Evolutionary conservation across 192 early-diverging fungal genomes (phyloP), one percentile per base, ranked within the genome.

Genomic region (Backusella parvicylindrica): DNA sequence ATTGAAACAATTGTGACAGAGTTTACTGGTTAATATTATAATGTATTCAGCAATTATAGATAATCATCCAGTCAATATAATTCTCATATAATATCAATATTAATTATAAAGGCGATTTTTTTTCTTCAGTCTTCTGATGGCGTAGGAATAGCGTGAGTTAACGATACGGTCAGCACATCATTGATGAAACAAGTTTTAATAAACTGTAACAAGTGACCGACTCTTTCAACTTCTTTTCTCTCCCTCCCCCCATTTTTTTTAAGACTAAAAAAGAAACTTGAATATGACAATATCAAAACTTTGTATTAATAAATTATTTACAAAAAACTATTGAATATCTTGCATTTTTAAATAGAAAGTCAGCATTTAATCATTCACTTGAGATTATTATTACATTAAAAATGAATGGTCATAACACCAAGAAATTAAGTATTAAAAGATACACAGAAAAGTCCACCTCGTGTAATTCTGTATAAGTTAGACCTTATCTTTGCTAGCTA

Each of bases 291-390:
- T 66, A 66, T 66, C 32, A 66, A 93, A 88, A 73, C 87, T 75
- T 75, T 11, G 90, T 85, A 30, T 93, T 89, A 1, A 89, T 84
- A 3, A 83, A n/a, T n/a, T n/a, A n/a, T n/a, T n/a, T n/a, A n/a
- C n/a, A n/a, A n/a, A n/a, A n/a, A n/a, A n/a, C n/a, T 53, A 53
- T 41, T 41, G 40, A 41, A 41, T 41, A 41, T 41, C 13, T 5
- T 16, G 13, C 12, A 41, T 15, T 41, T 15, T 16, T 41, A 41
- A 16, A 7, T 16, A 47, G 18, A 47, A 47, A 47, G n/a, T 47
- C 1, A 8, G 18, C 6, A 47, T 47, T 47, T 15, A 47, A 16
- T 47, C 43, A 6, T 7, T n/a, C 18, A 47, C 1, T n/a, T 16
- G 43, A 6, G 43, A 47, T 18, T 47, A 47, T 16, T n/a, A 47